A percentile compares a stretch with the other conserved stretches of the same genome.
phyloP scores from a whole-genome alignment of 257 asterid genomes.

The Nicotiana obtusifolia region DNA sequence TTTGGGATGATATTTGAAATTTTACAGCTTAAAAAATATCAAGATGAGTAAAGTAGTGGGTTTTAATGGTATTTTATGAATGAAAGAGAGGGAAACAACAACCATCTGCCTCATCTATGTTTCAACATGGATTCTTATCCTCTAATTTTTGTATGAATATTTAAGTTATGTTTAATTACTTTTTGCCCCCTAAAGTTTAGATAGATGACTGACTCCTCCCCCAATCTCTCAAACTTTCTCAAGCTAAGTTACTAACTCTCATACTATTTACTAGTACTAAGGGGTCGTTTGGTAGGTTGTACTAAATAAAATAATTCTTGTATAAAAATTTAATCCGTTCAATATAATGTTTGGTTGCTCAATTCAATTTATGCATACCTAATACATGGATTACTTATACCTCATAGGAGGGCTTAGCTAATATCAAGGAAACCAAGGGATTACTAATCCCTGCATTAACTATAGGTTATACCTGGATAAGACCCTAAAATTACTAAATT shows the following conservation, averaged over 20 bases:
- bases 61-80: neutral
- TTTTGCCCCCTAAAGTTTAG: neutral
- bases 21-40: neutral
- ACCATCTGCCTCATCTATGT: neutral
- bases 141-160: neutral
- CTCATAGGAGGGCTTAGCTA: too few relatives aligned
- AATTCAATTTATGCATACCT: too few relatives aligned
- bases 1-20: neutral
- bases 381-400: too few relatives aligned
- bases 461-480: too few relatives aligned
- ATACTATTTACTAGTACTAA: too few relatives aligned
- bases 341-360: too few relatives aligned
- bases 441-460: too few relatives aligned
- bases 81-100: neutral
- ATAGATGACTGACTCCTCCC: neutral
- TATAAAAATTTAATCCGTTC: too few relatives aligned
- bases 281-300: too few relatives aligned
- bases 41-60: neutral
- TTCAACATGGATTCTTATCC: conserved; percentile 3
- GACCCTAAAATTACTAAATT: too few relatives aligned
- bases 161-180: neutral
- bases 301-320: too few relatives aligned
- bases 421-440: too few relatives aligned
- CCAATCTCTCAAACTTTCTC: neutral
- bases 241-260: neutral